Evolutionary conservation across 495 filamentous ascomycete genomes (phyloP), one percentile per base, ranked within the genome.

Genomic region (Entonaema liquescens): DNA sequence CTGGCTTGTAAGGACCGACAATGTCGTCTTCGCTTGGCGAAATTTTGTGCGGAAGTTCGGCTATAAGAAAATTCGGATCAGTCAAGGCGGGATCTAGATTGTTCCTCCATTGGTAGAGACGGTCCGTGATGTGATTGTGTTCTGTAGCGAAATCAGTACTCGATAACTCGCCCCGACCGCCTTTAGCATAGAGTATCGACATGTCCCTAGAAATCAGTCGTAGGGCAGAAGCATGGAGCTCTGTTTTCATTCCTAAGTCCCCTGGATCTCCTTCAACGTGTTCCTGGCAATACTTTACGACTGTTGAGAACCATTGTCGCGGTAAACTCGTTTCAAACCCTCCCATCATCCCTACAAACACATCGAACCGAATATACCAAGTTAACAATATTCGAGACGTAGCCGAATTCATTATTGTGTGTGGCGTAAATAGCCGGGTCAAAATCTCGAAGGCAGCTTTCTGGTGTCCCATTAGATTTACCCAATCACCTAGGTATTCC

Each of bases 401-500:
- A 29, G 89, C 83, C 31, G 87, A 88, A 67, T 91, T 81, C 80
- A 91, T 90, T 23, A 92, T 89, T 0, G 91, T 90, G 62, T 94
- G 83, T 1, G 94, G 93, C 0, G 91, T 93, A 67, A 91, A 91
- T 0, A 97, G 77, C 68, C 91, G 85, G 3, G 86, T 91, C 47
- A 99, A 83, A 68, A 99, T 86, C 57, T 92, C 86, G 74, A 92
- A 87, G 1, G 95, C 95, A 5, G 95, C 95, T 78, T 90, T 94
- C 78, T 97, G 94, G 79, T 99, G 95, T 33, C 93, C 91, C 75
- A 95, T 88, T 47, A 98, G 83, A 73, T 95, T 97, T 58, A 93
- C 87, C 92, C 92, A 98, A 75, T 99, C 95, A 8, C 95, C 95
- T 61, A 97, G 86, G 72, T 92, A 95, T 81, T 98, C 95, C 95